These are phyloP conservation scores for Polygonum maritimum DNA, from an alignment of 148 eudicot species.

Conservation along the genomic window DNA sequence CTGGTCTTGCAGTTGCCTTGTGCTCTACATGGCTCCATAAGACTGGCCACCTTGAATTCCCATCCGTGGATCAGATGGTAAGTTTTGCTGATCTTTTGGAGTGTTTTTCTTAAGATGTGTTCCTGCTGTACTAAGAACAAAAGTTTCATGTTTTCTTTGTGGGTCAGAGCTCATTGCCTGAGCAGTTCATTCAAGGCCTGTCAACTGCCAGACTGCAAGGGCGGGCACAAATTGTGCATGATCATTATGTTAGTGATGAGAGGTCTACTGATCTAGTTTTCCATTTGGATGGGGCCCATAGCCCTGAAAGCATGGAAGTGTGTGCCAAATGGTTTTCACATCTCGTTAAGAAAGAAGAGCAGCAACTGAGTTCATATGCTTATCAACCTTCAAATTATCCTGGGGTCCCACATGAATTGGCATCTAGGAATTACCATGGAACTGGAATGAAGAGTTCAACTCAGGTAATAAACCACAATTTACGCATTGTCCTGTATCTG, in stretches of 20 bases:
- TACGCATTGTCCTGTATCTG: not conserved
- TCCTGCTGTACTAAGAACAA: not conserved
- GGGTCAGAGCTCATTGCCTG: constrained; percentile 63
- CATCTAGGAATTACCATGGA: constrained; percentile 23
- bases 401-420: constrained; percentile 25
- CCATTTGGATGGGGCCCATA: constrained; percentile 96
- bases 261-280: constrained; percentile 62
- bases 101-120: not conserved
- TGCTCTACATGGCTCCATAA: constrained; percentile 87
- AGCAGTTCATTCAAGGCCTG: constrained; percentile 75
- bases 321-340: constrained; percentile 88
- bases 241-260: constrained; percentile 42
- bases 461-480: constrained; percentile 38
- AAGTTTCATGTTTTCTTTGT: constrained; percentile 11
- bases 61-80: constrained; percentile 43
- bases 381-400: constrained; percentile 19
- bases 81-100: constrained; percentile 11
- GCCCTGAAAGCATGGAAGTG: constrained; percentile 99
- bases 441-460: constrained; percentile 34
- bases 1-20: constrained; percentile 86
- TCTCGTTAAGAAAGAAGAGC: constrained; percentile 42
- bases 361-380: constrained; percentile 14
- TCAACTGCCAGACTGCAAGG: constrained; percentile 75
- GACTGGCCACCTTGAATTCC: constrained; percentile 56
- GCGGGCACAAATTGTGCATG: constrained; percentile 78